Evolutionary conservation across 208 protist genomes (phyloP).

Genomic region (Leishmania mexicana): DNA sequence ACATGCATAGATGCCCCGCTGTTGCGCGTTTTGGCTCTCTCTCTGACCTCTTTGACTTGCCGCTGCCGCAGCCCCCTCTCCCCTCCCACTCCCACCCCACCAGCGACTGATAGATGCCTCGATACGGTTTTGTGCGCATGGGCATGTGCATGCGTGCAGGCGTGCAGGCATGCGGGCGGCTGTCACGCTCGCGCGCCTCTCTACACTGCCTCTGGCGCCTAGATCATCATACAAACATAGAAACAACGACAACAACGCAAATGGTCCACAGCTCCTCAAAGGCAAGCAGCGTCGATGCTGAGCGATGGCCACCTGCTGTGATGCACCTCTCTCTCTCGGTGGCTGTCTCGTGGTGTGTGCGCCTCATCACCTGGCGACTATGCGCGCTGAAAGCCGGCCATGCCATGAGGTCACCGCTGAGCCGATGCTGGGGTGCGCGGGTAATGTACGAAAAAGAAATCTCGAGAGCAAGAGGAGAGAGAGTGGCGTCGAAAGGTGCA

Average conservation of each 20-base stretch:
- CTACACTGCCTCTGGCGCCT: neutral
- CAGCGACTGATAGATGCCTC: neutral
- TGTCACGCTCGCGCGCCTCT: neutral
- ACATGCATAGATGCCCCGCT: neutral
- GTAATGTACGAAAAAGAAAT: neutral
- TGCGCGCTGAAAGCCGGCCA: neutral
- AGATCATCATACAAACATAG: conserved; percentile 7
- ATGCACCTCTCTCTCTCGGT: neutral
- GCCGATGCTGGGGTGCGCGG: neutral
- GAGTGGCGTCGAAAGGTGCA: neutral
- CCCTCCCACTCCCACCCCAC: neutral
- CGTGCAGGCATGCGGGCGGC: neutral
- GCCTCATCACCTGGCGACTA: neutral
- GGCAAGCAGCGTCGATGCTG: neutral
- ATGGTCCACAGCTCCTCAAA: neutral
- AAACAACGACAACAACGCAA: neutral
- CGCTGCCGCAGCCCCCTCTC: neutral
- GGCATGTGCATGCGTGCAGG: neutral
- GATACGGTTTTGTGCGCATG: neutral
- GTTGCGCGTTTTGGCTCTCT: neutral
- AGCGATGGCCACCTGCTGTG: neutral
- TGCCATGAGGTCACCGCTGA: neutral
- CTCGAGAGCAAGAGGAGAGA: neutral
- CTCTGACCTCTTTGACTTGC: neutral
- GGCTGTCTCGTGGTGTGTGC: neutral